Evolutionary conservation across 306 rosid genomes (phyloP), one percentile per base, ranked within the genome.

Genomic region (Quillaja saponaria): DNA sequence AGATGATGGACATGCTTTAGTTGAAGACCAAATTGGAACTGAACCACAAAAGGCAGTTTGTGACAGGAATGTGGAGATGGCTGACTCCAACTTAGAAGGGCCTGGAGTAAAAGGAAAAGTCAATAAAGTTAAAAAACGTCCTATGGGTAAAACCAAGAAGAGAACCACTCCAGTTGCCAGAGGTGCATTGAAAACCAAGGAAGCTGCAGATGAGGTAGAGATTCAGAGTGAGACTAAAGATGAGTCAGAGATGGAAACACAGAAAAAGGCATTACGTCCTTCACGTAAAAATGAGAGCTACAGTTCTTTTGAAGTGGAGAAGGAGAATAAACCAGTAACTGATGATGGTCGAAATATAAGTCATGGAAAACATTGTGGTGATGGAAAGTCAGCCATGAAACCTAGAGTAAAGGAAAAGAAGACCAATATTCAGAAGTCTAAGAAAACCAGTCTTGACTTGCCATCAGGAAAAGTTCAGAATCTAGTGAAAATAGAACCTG

Each of bases 261-360:
- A 61, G 56, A 62, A 78, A 37, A 55, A 69, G 64, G 15, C 47
- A 49, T 34, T 61, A 35, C 34, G 53, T 69, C 63, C 80, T 62
- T 65, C 71, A 46, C 74, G 80, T 65, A 73, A 69, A 58, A 55
- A 66, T 40, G 76, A 76, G 58, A 12, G 53, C 47, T 50, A 25
- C 46, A 67, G 20, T 47, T 52, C 54, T 14, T 33, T 18, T 31
- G 79, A 78, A 56, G 70, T 73, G 35, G 88, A 83, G 70, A 92
- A 92, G 78, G 99, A 92, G 67, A 89, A 86, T 71, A 80, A 28
- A 55, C 91, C 95, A 58, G 51, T 60, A 1, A 49, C 58, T 58
- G 51, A 58, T 47, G 76, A 42, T 53, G 68, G 62, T 46, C 71
- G 78, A 52, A 80, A 53, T 47, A 41, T 3, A 38, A 60, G 47